phyloP scores from a whole-genome alignment of 108 stramenopile species.

The Cyclotella sp. region DNA sequence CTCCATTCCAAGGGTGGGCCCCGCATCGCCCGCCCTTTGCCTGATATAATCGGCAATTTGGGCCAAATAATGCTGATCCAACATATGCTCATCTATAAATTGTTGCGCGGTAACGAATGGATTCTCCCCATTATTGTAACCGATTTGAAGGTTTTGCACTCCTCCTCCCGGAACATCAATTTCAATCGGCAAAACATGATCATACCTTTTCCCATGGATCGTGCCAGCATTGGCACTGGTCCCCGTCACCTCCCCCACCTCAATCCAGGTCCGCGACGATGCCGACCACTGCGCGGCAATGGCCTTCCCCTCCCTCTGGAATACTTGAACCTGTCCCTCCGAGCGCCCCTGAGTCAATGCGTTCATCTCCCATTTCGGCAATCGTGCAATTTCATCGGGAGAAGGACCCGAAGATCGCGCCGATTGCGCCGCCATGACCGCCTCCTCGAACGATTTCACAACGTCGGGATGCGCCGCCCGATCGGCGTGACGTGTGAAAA shows the following conservation, averaged over 20 bases:
- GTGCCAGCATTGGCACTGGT: slow-evolving; percentile 67
- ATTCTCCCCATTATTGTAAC: slow-evolving; percentile 98
- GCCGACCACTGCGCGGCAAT: slow-evolving; percentile 95
- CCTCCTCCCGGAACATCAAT: slow-evolving; percentile 89
- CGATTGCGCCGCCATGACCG: slow-evolving; percentile 58
- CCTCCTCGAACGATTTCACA: slow-evolving; percentile 62
- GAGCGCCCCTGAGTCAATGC: slow-evolving; percentile 65
- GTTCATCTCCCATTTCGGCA: slow-evolving; percentile 89
- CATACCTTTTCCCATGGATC: slow-evolving; percentile 89
- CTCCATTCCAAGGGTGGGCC: slow-evolving; percentile 68
- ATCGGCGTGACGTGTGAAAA: slow-evolving; percentile 74
- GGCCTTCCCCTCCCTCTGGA: slow-evolving; percentile 85
- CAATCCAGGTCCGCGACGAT: slow-evolving; percentile 88
- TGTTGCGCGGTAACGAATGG: slow-evolving; percentile 94
- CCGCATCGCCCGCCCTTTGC: slow-evolving; percentile 69
- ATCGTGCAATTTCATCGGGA: slow-evolving; percentile 85
- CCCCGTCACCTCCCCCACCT: slow-evolving; percentile 96
- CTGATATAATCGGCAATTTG: slow-evolving; percentile 94
- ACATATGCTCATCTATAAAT: slow-evolving; percentile 93
- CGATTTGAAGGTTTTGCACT: slow-evolving; percentile 86
- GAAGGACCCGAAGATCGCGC: slow-evolving; percentile 68
- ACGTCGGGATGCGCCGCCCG: slow-evolving; percentile 71
- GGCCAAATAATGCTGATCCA: slow-evolving; percentile 88
- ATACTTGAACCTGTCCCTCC: slow-evolving; percentile 93
- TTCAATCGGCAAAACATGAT: slow-evolving; percentile 96